Percentiles rank a stretch among this genome's conserved stretches.
phyloP scores from a whole-genome alignment of 768 basidiomycete species.

The Dentipellis fragilis region DNA sequence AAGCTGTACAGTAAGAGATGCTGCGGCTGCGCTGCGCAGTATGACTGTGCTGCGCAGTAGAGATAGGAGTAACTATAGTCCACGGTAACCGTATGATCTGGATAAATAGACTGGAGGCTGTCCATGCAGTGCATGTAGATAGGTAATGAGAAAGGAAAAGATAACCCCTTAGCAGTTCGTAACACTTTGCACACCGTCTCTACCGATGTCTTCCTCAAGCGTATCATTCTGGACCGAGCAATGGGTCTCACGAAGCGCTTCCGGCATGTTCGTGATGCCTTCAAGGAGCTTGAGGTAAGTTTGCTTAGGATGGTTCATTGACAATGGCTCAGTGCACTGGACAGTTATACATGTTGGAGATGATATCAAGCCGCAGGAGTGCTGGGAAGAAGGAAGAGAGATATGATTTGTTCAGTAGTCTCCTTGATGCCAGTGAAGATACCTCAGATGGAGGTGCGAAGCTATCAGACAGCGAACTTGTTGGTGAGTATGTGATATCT shows the following conservation, averaged over 20 bases:
- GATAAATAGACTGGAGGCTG: too few relatives aligned
- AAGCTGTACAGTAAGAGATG: too few relatives aligned
- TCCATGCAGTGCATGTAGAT: too few relatives aligned
- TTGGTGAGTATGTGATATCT: constrained; percentile 4
- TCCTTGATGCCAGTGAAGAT: constrained; percentile 13
- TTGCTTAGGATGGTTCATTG: background rate
- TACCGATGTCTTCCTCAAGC: constrained; percentile 15
- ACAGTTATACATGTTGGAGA: constrained; percentile 19
- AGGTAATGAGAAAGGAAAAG: too few relatives aligned
- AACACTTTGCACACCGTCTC: constrained; percentile 22
- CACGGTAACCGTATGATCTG: too few relatives aligned
- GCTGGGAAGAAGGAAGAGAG: constrained; percentile 11
- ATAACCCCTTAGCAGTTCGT: too few relatives aligned
- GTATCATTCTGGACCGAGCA: constrained; percentile 19
- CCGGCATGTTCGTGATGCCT: constrained; percentile 15
- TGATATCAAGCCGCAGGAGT: constrained; percentile 15
- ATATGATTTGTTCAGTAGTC: constrained; percentile 18
- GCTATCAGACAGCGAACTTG: constrained; percentile 17
- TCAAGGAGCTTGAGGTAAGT: constrained; percentile 20
- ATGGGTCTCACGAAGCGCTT: constrained; percentile 16
- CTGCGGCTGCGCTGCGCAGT: too few relatives aligned
- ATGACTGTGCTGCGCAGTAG: too few relatives aligned
- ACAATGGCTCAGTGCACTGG: background rate
- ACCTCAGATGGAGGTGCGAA: constrained; percentile 6
- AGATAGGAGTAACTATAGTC: too few relatives aligned